Percentiles rank a stretch among this genome's conserved stretches.
Evolutionary conservation across 768 basidiomycete species (phyloP).

Genomic region (Tubosaeta brunneosetosa): DNA sequence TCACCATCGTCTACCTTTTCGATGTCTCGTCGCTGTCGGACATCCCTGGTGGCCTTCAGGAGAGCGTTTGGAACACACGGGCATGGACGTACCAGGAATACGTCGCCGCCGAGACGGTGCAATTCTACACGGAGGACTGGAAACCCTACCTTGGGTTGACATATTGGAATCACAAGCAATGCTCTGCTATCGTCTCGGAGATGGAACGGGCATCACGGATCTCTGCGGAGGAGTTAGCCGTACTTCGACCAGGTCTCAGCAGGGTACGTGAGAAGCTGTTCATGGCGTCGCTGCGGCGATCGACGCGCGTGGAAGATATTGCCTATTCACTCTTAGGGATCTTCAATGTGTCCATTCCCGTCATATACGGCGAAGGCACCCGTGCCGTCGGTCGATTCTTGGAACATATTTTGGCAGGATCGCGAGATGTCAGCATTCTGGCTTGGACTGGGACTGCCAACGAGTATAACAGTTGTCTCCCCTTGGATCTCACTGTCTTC

Average conservation of each 20-base stretch:
- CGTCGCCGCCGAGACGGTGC: conserved; percentile 5
- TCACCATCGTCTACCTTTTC: conserved; percentile 11
- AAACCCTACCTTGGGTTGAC: conserved; percentile 4
- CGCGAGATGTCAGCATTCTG: conserved; percentile 6
- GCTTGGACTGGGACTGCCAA: conserved; percentile 13
- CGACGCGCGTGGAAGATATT: conserved; percentile 7
- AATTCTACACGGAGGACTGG: conserved; percentile 13
- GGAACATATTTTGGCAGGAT: conserved; percentile 12
- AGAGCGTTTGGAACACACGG: conserved; percentile 11
- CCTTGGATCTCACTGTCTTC: background rate
- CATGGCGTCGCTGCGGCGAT: conserved; percentile 8
- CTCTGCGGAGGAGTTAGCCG: background rate
- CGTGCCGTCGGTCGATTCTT: conserved; percentile 10
- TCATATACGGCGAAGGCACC: conserved; percentile 12
- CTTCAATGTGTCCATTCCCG: conserved; percentile 6
- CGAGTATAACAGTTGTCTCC: conserved; percentile 5
- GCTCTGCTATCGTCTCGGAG: background rate
- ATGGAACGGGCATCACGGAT: background rate
- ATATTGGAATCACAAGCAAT: background rate
- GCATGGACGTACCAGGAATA: conserved; percentile 4
- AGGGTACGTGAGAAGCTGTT: conserved; percentile 16
- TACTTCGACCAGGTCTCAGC: conserved; percentile 7
- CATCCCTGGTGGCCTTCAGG: background rate
- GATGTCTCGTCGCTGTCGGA: background rate
- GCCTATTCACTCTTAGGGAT: conserved; percentile 15